Base-by-base conservation (phyloP, 2,329 filamentous ascomycete species). In the Stachybotrys chlorohalonatus region DNA sequence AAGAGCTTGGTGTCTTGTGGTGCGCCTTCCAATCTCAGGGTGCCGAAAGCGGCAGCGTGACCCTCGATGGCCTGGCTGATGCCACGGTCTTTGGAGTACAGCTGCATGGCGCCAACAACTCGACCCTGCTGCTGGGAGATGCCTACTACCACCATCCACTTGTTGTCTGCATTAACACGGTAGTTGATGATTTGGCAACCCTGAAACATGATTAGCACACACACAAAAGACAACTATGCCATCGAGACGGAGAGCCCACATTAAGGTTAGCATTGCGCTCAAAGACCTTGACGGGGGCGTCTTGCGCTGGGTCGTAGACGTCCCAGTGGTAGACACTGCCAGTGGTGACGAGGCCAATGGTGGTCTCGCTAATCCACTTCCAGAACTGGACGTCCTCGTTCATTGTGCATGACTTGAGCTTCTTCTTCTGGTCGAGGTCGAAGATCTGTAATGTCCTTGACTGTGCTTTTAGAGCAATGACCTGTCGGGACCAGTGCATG, bases 111-210 rank as follows among this genome's bases (percentile, higher is more conserved):
- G 62, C 94, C 94, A 47, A 95, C 92, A 47, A 99, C 92, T 58
- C 94, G 90, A 55, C 92, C 93, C 69, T 92, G 86, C 68, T 95
- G 89, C 70, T 92, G 90, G 56, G 92, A 92, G 65, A 99, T 99
- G 66, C 94, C 94, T 56, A 99, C 91, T 55, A 96, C 86, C 32
- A 95, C 92, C 86, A 95, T 95, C 94, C 94, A 99, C 75, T 96
- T 96, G 70, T 91, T 90, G 61, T 99, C 93, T 60, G 86, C 84
- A 72, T 93, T 96, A 64, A 95, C 89, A 63, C 93, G 90, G 76
- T 99, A 99, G 78, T 97, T 99, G 83, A 99, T 99, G 73, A 99
- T 99, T 83, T 99, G 94, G 74, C 90, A 95, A 61, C 87, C 88
- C 90, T 95, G 65, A 55, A 42, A 13, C 36, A 42, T 9, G 36